Percentiles rank a stretch among this genome's conserved stretches.
phyloP scores from a whole-genome alignment of 106 monocot genomes.

The Alisma plantagoaquatica region DNA sequence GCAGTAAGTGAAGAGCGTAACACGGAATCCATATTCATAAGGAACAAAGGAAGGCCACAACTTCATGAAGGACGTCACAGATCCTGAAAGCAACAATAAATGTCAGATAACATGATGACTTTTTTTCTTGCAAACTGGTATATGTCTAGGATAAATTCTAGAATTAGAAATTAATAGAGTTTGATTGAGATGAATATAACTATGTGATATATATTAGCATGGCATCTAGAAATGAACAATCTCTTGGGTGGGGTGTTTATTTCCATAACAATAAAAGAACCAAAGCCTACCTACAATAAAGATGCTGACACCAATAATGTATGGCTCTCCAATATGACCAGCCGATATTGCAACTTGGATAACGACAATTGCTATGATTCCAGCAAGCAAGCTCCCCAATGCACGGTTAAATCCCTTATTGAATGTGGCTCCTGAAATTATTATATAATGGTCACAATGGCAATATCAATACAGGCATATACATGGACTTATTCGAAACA shows the following conservation, averaged over 20 bases:
- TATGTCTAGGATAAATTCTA: too few species aligned
- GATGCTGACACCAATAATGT: constrained; percentile 62
- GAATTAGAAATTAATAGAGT: too few species aligned
- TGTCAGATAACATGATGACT: neutral
- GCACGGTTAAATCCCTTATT: constrained; percentile 72
- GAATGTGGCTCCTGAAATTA: constrained; percentile 52
- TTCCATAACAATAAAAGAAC: too few species aligned
- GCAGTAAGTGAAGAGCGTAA: constrained; percentile 67
- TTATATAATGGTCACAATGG: neutral
- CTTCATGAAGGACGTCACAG: constrained; percentile 67
- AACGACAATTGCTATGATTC: constrained; percentile 49
- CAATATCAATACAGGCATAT: neutral
- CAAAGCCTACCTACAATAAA: constrained; percentile 13
- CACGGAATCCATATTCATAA: constrained; percentile 77
- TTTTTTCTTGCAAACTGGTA: too few species aligned
- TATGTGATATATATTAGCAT: too few species aligned
- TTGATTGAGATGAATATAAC: too few species aligned
- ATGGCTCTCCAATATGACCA: constrained; percentile 45
- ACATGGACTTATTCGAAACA: neutral
- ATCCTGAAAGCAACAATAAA: constrained; percentile 28
- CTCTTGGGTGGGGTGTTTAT: neutral
- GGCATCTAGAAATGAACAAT: neutral
- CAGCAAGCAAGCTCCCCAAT: constrained; percentile 63
- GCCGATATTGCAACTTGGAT: constrained; percentile 52
- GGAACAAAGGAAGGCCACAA: constrained; percentile 51